Percentiles rank a stretch among this genome's conserved stretches.
Conservation (phyloP, 345 rosid species). For the Kernera saxatilis region DNA sequence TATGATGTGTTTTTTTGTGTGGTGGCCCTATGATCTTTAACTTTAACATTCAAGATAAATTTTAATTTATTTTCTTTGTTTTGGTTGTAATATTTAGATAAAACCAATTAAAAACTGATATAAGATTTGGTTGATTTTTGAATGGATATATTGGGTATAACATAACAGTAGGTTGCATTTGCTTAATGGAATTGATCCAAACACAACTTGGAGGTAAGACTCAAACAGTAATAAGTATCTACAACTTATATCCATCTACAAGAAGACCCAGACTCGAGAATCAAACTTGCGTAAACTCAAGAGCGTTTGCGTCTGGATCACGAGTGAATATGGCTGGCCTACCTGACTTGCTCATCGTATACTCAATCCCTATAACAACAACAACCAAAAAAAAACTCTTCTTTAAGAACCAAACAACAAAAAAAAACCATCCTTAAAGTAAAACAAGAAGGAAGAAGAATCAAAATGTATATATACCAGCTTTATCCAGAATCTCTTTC, state of each 20-base stretch:
- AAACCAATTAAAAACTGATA: too few relatives aligned
- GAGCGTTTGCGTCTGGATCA: constrained; percentile 95
- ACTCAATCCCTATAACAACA: constrained; percentile 64
- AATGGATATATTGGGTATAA: too few relatives aligned
- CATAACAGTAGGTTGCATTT: too few relatives aligned
- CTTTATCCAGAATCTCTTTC: constrained; percentile 66
- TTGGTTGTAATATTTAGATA: background rate
- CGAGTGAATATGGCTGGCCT: constrained; percentile 86
- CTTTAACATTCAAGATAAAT: background rate
- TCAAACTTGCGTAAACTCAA: constrained; percentile 75
- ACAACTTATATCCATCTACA: background rate
- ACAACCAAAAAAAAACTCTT: background rate
- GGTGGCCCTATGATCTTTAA: background rate
- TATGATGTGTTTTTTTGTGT: too few relatives aligned
- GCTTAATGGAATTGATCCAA: background rate
- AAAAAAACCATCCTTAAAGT: background rate
- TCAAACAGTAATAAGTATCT: constrained; percentile 3
- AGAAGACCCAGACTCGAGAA: constrained; percentile 33
- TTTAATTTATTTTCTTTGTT: background rate
- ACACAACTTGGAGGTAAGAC: background rate
- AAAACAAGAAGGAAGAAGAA: background rate
- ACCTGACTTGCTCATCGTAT: constrained; percentile 78
- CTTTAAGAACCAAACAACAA: background rate
- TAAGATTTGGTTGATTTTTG: too few relatives aligned
- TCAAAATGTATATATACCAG: constrained; percentile 39